Conservation (phyloP, 176 grass and related monocot species). For the Phyllostachys edulis region DNA sequence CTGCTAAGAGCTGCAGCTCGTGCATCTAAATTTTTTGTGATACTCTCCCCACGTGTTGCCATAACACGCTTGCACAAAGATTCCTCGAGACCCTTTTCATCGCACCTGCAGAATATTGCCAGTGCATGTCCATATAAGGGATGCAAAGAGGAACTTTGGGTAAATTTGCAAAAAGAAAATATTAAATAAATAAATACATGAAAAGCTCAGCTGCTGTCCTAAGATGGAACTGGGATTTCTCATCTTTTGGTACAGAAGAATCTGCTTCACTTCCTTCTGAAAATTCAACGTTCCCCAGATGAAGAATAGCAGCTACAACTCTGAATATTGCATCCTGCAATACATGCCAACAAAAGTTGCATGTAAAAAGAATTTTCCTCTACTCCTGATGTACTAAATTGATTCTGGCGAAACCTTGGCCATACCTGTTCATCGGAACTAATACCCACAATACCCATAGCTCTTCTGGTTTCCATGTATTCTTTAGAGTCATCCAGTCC, state of each 20-base stretch:
- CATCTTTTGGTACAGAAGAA: constrained; percentile 87
- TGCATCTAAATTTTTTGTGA: constrained; percentile 74
- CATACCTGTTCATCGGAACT: constrained; percentile 76
- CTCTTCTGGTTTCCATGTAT: constrained; percentile 79
- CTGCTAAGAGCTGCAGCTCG: constrained; percentile 84
- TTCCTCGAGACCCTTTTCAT: constrained; percentile 70
- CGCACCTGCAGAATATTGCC: constrained; percentile 64
- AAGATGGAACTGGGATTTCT: constrained; percentile 84
- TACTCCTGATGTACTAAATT: background rate
- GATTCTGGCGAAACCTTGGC: constrained; percentile 15
- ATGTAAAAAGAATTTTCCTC: background rate
- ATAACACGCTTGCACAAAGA: constrained; percentile 94
- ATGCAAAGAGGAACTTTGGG: constrained; percentile 6
- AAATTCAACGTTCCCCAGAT: constrained; percentile 95
- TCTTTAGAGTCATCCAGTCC: constrained; percentile 77
- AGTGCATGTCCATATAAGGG: constrained; percentile 28
- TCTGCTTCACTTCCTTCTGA: constrained; percentile 78
- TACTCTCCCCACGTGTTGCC: constrained; percentile 86
- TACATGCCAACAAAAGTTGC: background rate
- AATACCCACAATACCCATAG: constrained; percentile 92
- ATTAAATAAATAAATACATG: constrained; percentile 56
- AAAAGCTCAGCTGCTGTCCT: constrained; percentile 91
- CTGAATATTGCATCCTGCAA: constrained; percentile 89
- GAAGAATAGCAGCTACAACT: constrained; percentile 98
- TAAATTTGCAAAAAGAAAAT: constrained; percentile 11